phyloP scores from a whole-genome alignment of 352 stramenopile genomes.

The Phytophthora macrochlamydospora region DNA sequence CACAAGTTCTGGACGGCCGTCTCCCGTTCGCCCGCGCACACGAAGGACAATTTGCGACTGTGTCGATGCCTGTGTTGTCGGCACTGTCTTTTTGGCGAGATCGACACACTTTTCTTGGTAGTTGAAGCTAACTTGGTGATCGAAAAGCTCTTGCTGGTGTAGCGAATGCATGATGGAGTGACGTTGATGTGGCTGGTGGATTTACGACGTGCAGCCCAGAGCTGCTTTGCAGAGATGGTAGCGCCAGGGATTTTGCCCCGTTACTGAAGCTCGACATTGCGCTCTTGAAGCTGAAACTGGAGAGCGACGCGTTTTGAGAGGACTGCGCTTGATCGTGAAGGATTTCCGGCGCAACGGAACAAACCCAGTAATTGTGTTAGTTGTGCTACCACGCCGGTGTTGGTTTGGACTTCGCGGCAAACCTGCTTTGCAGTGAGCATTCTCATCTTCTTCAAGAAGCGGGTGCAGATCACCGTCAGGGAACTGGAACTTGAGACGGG shows the following conservation, averaged over 20 bases:
- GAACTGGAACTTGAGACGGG: conserved; percentile 68
- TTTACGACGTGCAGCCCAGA: conserved; percentile 51
- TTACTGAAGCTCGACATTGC: conserved; percentile 3
- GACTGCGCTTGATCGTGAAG: conserved; percentile 71
- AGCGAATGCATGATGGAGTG: conserved; percentile 2
- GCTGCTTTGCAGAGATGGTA: conserved; percentile 16
- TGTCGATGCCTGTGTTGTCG: conserved; percentile 9
- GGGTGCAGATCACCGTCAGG: conserved; percentile 48
- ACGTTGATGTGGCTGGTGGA: conserved; percentile 42
- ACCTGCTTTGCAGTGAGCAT: conserved; percentile 7
- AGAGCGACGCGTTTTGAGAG: conserved; percentile 37
- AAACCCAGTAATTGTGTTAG: conserved; percentile 37
- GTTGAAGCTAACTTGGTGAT: conserved; percentile 21
- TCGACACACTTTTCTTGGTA: conserved; percentile 19
- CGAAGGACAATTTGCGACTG: conserved; percentile 63
- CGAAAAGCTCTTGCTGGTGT: conserved; percentile 32
- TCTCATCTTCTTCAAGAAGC: conserved; percentile 30
- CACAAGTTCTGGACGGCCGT: conserved; percentile 63
- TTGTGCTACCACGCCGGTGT: conserved; percentile 38
- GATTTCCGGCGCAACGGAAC: conserved; percentile 64
- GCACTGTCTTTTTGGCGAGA: conserved; percentile 15
- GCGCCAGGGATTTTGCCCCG: conserved; percentile 8
- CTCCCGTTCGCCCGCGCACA: conserved; percentile 51
- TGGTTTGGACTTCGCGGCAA: conserved; percentile 2
- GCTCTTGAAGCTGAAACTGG: conserved; percentile 2